Evolutionary conservation across 306 rosid genomes (phyloP).

Genomic region (Cucurbita argyrosperma): DNA sequence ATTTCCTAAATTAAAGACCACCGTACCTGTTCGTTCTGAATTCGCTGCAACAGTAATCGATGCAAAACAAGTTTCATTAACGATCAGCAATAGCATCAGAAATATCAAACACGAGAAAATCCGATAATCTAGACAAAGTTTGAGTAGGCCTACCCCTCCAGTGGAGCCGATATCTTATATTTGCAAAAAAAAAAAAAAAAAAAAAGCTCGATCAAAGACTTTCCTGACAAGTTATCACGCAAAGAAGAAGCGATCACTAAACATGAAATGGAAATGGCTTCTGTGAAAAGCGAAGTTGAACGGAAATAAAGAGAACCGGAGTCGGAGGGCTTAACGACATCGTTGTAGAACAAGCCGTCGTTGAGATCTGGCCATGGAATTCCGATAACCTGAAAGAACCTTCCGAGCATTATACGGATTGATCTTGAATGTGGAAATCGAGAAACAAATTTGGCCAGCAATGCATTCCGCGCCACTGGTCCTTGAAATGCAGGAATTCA

Average conservation of each 20-base stretch:
- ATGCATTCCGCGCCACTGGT: not conserved
- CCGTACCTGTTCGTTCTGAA: conserved; percentile 64
- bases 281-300: not conserved
- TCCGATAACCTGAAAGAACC: conserved; percentile 18
- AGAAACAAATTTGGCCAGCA: not conserved
- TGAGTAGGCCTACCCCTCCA: conserved; percentile 43
- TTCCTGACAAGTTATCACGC: conserved; percentile 21
- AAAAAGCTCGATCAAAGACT: conserved; percentile 57
- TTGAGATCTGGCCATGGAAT: conserved; percentile 73
- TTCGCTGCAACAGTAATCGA: conserved; percentile 45
- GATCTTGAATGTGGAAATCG: not conserved
- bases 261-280: not conserved
- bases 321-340: conserved; percentile 57
- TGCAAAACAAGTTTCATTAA: not conserved
- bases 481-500: not conserved
- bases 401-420: not conserved
- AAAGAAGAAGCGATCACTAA: not conserved
- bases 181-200: conserved; percentile 53
- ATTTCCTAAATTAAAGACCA: not conserved
- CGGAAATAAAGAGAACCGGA: conserved; percentile 27
- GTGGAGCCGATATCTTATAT: conserved; percentile 69
- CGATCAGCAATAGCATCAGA: not conserved
- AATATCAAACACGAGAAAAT: not conserved
- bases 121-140: not conserved
- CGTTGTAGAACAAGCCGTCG: conserved; percentile 61